phyloP scores from a whole-genome alignment of 495 filamentous ascomycete genomes.

The Lepidopterella palustris region DNA sequence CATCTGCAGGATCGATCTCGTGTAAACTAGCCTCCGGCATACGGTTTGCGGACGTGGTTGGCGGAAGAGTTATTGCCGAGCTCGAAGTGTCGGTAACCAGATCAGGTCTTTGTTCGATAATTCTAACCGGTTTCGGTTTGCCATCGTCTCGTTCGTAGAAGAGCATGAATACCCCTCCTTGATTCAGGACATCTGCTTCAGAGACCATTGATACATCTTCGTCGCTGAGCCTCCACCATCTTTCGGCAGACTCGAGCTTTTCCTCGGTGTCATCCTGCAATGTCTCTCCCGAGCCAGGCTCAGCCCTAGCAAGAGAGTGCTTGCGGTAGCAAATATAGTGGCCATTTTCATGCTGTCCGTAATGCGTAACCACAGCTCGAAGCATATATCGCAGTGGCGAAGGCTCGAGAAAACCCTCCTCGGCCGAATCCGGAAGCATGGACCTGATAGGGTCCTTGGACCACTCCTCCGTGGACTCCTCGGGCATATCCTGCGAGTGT shows the following conservation, averaged over 20 bases:
- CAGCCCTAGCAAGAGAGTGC: conserved; percentile 41
- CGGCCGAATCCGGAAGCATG: conserved; percentile 47
- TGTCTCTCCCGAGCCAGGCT: conserved; percentile 31
- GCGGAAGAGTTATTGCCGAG: too few species aligned
- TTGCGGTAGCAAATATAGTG: conserved; percentile 90
- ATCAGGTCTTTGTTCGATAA: too few species aligned
- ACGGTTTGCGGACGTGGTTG: too few species aligned
- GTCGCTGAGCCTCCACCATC: conserved; percentile 83
- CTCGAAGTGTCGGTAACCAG: too few species aligned
- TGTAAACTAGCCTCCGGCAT: too few species aligned
- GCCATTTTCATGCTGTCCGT: conserved; percentile 85
- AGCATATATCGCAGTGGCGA: conserved; percentile 56
- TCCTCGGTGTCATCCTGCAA: conserved; percentile 19
- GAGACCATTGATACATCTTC: conserved; percentile 68
- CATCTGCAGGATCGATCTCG: too few species aligned
- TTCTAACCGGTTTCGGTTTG: too few species aligned
- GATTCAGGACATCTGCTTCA: conserved; percentile 65
- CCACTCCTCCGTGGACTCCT: conserved; percentile 54
- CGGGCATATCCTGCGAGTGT: neutral
- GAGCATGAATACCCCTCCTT: conserved; percentile 91
- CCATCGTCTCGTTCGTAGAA: conserved; percentile 93
- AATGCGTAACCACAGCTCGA: conserved; percentile 80
- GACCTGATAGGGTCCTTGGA: conserved; percentile 54
- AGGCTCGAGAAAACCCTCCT: neutral
- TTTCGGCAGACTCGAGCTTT: conserved; percentile 8